Evolutionary conservation across 148 eudicot species (phyloP).

Genomic region (Gaultheria prostrata): DNA sequence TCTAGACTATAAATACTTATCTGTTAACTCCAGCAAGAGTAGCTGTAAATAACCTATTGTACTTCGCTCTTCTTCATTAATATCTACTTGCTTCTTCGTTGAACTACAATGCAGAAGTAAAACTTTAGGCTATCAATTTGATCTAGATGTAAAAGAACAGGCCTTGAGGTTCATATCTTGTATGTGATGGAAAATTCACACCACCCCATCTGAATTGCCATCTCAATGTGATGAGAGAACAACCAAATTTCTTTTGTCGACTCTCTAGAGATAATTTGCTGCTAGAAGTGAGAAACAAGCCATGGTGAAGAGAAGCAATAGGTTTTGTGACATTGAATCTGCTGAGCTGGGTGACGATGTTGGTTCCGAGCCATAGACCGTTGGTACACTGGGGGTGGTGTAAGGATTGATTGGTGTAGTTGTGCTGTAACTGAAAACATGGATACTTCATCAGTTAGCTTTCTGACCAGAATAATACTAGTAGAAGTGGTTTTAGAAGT

Average conservation of each 20-base stretch:
- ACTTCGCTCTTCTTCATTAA: constrained; percentile 6
- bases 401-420: constrained; percentile 45
- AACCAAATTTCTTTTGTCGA: constrained; percentile 18
- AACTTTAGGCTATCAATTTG: constrained; percentile 27
- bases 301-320: constrained; percentile 38
- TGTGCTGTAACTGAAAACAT: constrained; percentile 32
- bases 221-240: constrained; percentile 22
- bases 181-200: constrained; percentile 19
- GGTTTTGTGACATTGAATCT: constrained; percentile 28
- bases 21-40: constrained; percentile 21
- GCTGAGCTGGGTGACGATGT: constrained; percentile 67
- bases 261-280: constrained; percentile 38
- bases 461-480: neutral
- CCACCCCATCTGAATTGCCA: constrained; percentile 18
- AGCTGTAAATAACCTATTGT: constrained; percentile 18
- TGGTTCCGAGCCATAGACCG: constrained; percentile 57
- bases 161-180: constrained; percentile 24
- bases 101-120: constrained; percentile 22
- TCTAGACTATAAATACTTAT: constrained; percentile 23
- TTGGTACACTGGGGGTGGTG: constrained; percentile 36
- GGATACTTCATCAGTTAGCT: neutral
- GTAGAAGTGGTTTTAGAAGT: constrained; percentile 3
- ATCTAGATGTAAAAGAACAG: constrained; percentile 22
- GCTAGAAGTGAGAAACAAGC: constrained; percentile 36
- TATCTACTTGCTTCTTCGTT: constrained; percentile 16